Conservation (phyloP, 129 eudicot species). For the Ambrosia trifida region DNA sequence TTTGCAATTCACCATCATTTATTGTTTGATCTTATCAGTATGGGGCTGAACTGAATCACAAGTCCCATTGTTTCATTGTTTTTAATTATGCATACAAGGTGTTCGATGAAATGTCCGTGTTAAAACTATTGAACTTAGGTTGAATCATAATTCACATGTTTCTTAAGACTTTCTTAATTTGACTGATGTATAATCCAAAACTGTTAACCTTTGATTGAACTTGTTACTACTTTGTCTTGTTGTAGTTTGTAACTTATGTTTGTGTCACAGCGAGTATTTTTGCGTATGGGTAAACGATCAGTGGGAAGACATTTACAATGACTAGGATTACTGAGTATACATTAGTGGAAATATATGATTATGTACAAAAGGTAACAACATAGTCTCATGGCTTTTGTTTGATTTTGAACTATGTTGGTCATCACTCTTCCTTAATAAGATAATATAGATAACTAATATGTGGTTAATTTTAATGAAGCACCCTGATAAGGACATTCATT, state of each 20-base stretch:
- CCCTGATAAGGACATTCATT: slow-evolving; percentile 69
- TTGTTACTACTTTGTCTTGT: slow-evolving; percentile 5
- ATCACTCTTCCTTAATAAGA: too few relatives aligned
- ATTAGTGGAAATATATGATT: slow-evolving; percentile 78
- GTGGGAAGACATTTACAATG: slow-evolving; percentile 98
- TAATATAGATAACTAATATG: slow-evolving; percentile 14
- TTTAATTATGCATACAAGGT: too few relatives aligned
- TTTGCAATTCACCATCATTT: too few relatives aligned
- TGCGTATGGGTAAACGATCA: slow-evolving; percentile 99
- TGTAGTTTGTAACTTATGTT: slow-evolving; percentile 10
- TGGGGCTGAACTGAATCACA: too few relatives aligned
- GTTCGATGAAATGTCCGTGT: too few relatives aligned
- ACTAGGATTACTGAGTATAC: slow-evolving; percentile 91
- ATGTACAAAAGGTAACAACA: slow-evolving; percentile 71
- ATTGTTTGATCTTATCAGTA: too few relatives aligned
- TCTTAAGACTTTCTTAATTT: too few relatives aligned
- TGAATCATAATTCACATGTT: too few relatives aligned
- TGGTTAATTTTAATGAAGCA: slow-evolving; percentile 53
- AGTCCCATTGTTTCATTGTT: too few relatives aligned
- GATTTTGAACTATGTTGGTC: neutral
- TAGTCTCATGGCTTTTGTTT: slow-evolving; percentile 18
- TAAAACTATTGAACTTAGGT: too few relatives aligned
- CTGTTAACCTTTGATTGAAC: too few relatives aligned
- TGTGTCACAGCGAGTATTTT: slow-evolving; percentile 74
- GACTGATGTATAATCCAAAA: too few relatives aligned